Conservation (phyloP, 257 asterid species). For the Scutellaria galericulata region DNA sequence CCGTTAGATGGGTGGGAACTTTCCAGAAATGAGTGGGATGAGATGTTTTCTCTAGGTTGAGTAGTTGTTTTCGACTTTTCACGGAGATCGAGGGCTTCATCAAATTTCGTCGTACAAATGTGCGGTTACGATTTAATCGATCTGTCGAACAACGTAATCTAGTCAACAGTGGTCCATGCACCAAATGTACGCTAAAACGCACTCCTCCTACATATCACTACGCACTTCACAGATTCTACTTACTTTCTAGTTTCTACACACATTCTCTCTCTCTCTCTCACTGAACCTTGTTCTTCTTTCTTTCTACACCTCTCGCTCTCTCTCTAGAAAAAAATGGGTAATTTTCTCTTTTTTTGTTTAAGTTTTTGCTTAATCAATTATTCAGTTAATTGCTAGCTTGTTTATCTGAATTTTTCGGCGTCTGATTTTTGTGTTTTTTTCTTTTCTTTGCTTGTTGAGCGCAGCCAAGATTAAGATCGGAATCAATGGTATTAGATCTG, state of each 20-base stretch:
- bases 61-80: constrained; percentile 24
- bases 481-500: constrained; percentile 61
- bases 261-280: background rate
- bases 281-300: background rate
- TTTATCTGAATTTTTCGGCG: background rate
- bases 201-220: background rate
- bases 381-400: constrained; percentile 1
- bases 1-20: background rate
- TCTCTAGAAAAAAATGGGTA: constrained; percentile 32
- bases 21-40: no score
- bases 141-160: background rate
- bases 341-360: background rate
- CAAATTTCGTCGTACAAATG: background rate
- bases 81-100: constrained; percentile 23
- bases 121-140: constrained; percentile 1
- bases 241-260: constrained; percentile 26
- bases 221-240: background rate
- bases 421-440: constrained; percentile 11
- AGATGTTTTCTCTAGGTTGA: background rate
- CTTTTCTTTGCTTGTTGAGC: background rate
- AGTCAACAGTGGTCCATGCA: constrained; percentile 13
- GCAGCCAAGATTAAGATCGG: constrained; percentile 76
- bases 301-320: constrained; percentile 17
- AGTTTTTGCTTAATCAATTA: background rate
- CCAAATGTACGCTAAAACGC: constrained; percentile 7